phyloP scores from a whole-genome alignment of 441 rosid species.

The Brassica hybrid region DNA sequence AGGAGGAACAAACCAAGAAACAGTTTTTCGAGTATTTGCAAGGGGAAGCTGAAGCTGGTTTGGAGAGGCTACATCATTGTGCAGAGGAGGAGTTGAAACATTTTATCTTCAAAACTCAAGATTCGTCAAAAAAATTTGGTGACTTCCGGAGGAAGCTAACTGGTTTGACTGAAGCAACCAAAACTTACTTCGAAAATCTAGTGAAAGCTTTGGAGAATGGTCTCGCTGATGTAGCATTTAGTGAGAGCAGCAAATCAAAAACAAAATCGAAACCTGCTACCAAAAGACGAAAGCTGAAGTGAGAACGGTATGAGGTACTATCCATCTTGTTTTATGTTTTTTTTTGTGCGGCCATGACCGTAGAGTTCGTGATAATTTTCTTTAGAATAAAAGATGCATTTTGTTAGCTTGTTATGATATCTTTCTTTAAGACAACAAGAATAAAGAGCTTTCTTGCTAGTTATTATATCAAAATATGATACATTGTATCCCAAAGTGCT shows the following conservation, averaged over 20 bases:
- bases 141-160: conserved; percentile 66
- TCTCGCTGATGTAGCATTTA: background rate
- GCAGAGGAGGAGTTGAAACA: conserved; percentile 71
- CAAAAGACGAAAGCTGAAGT: background rate
- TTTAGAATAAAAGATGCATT: background rate
- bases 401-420: background rate
- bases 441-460: background rate
- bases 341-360: background rate
- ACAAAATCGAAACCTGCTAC: background rate
- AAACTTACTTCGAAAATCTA: background rate
- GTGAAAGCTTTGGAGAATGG: background rate
- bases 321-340: background rate
- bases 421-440: background rate
- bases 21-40: conserved; percentile 43
- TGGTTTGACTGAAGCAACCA: conserved; percentile 28
- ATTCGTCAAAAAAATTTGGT: conserved; percentile 52
- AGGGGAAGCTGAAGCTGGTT: conserved; percentile 73
- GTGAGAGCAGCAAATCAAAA: background rate
- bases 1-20: conserved; percentile 23
- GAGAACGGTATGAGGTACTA: background rate
- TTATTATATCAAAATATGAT: background rate
- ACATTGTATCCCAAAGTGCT: background rate
- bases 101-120: conserved; percentile 41
- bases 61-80: conserved; percentile 91
- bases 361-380: background rate